Evolutionary conservation across 1,284 basidiomycete genomes (phyloP).

Genomic region (Heterobasidion parviporum): DNA sequence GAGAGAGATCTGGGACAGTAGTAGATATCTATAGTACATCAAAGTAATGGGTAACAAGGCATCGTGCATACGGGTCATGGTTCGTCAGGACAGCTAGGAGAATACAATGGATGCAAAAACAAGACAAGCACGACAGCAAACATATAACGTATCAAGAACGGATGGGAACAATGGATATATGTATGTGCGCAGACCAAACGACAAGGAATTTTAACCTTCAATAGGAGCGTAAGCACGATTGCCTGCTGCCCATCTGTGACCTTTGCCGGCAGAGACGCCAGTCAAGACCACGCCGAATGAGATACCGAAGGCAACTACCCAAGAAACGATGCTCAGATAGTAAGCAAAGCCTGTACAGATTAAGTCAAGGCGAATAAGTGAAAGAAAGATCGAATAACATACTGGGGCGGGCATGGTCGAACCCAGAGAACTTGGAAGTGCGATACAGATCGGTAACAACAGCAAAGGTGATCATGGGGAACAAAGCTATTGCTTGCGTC

Average conservation of each 20-base stretch:
- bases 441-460: conserved; percentile 58
- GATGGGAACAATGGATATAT: neutral
- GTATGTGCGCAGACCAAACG: neutral
- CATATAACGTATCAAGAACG: neutral
- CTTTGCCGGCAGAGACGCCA: conserved; percentile 58
- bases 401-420: conserved; percentile 56
- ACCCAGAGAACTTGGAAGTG: conserved; percentile 36
- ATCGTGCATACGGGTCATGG: neutral
- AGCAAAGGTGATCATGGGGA: conserved; percentile 53
- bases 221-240: conserved; percentile 60
- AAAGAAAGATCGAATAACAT: conserved; percentile 14
- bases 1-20: too few relatives aligned
- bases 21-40: neutral
- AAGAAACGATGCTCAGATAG: conserved; percentile 48
- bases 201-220: conserved; percentile 7
- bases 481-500: conserved; percentile 31
- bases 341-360: conserved; percentile 43
- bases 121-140: neutral
- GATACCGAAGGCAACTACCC: conserved; percentile 47
- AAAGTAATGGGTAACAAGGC: neutral
- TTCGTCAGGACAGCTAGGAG: neutral
- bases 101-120: neutral
- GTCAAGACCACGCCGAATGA: conserved; percentile 49
- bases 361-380: neutral
- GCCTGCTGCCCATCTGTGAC: conserved; percentile 68